These are phyloP conservation scores for Suhomyces guaymorum DNA, from an alignment of 1,139 yeast genomes.

Conservation along the genomic window DNA sequence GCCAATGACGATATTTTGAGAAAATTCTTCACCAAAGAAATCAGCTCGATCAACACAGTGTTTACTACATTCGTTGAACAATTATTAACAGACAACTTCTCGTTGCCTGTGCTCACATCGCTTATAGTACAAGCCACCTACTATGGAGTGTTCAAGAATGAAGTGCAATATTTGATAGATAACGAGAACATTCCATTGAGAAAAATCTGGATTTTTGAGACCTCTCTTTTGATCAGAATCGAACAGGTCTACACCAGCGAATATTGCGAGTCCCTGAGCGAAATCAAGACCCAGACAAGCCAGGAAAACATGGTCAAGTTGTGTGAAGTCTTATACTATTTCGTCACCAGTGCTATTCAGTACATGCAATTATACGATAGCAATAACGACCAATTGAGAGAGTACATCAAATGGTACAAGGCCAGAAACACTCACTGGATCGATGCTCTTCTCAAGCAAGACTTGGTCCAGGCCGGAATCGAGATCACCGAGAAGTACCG, in stretches of 20 bases:
- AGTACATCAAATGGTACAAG: conserved; percentile 40
- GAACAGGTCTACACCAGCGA: conserved; percentile 34
- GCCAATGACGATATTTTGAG: conserved; percentile 26
- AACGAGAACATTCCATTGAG: conserved; percentile 22
- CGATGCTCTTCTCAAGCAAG: conserved; percentile 47
- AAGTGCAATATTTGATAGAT: conserved; percentile 31
- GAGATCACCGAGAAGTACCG: conserved; percentile 65
- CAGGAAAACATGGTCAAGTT: conserved; percentile 25
- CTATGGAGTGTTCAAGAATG: conserved; percentile 47
- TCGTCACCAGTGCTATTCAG: conserved; percentile 38
- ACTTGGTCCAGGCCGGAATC: conserved; percentile 54
- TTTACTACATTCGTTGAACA: conserved; percentile 36
- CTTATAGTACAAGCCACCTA: conserved; percentile 41
- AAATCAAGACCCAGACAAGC: conserved; percentile 18
- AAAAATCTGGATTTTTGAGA: conserved; percentile 45
- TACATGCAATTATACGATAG: conserved; percentile 32
- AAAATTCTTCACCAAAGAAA: conserved; percentile 30
- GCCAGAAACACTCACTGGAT: conserved; percentile 51
- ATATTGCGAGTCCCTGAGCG: conserved; percentile 12
- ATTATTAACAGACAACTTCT: conserved; percentile 20
- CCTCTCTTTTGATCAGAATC: conserved; percentile 33
- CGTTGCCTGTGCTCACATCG: conserved; percentile 28
- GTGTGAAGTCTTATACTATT: conserved; percentile 39
- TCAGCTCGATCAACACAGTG: conserved; percentile 36
- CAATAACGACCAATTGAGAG: conserved; percentile 25